Evolutionary conservation across 805 yeast species (phyloP).

Genomic region (Teunomyces kruisii): DNA sequence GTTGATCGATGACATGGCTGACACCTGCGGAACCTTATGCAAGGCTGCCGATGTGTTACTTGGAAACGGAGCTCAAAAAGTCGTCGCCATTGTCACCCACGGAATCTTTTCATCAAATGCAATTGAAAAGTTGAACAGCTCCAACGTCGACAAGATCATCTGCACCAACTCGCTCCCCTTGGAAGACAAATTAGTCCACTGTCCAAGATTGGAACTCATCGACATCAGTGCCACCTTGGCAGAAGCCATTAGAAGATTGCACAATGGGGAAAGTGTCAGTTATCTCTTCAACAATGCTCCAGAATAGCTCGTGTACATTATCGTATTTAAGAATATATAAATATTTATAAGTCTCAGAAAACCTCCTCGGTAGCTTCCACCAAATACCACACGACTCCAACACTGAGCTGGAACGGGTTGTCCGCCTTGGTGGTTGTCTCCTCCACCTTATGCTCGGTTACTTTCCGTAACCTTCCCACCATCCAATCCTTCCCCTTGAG

Average conservation of each 20-base stretch:
- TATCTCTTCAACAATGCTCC: constrained; percentile 72
- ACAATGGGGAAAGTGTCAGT: constrained; percentile 93
- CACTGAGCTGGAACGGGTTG: constrained; percentile 67
- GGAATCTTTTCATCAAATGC: constrained; percentile 92
- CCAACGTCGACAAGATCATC: constrained; percentile 69
- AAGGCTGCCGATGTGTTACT: constrained; percentile 89
- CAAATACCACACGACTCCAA: constrained; percentile 63
- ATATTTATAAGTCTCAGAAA: not conserved
- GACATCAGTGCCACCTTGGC: constrained; percentile 88
- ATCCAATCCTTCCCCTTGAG: constrained; percentile 70
- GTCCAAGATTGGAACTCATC: constrained; percentile 73
- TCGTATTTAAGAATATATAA: not conserved
- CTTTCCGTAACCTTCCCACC: constrained; percentile 63
- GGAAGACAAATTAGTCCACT: constrained; percentile 54
- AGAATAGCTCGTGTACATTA: constrained; percentile 8
- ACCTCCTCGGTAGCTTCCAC: constrained; percentile 53
- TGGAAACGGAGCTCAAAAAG: constrained; percentile 78
- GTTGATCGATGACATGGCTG: constrained; percentile 96
- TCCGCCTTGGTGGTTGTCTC: constrained; percentile 20
- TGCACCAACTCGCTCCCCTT: constrained; percentile 95
- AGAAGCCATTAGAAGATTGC: constrained; percentile 90
- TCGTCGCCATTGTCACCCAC: constrained; percentile 92
- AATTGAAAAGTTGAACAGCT: constrained; percentile 63
- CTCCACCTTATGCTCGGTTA: constrained; percentile 56
- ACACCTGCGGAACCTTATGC: constrained; percentile 94